Base-by-base conservation (phyloP, 129 eudicot genomes). In the Sambucus nigra region DNA sequence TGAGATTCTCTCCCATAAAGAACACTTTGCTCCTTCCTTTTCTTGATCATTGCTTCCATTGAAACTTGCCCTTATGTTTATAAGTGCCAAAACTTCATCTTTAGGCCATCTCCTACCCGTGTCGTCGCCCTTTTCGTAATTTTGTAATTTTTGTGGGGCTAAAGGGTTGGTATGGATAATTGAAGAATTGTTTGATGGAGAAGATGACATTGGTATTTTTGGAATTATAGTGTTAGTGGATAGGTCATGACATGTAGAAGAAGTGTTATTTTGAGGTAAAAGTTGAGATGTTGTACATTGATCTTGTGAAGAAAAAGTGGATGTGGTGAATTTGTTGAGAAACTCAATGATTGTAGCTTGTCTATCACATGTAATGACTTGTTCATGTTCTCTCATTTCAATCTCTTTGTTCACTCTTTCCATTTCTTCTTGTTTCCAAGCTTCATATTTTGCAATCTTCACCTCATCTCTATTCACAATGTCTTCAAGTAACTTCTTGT, bases 1-100 rank as follows among this genome's bases (percentile, higher is more conserved):
- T 46, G 96, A 83, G 21, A 83, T 87, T 69, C 78, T 77, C 68
- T 87, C 96, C 96, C 94, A 88, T 17, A 88, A 53, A 4, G 94
- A 81, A 39, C 94, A 81, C 21, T 65, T 25, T 7, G 18, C 38
- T 33, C 72, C 42, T 40, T 58, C 13, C 47, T 63, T 61, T 14
- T 21, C 25, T 18, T 32, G 56, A 38, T 44, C 47, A 7, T 17
- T 31, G 5, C 13, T 27, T 24, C 69, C 64, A 27, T 35, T 70
- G 45, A 73, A 35, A 47, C 70, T 79, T 67, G 94, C 76, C 65
- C 85, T 73, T 60, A 87, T 66, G 70, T 72, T 72, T 77, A 87
- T 87, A 61, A 87, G 45, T 42, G 94, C 96, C 63, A 79, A 54
- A 17, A 87, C 96, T 65, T 87, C 88, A 12, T 87, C 96, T 61